These are phyloP conservation scores for Sporothrix inflata DNA, from an alignment of 2,329 filamentous ascomycete species.

Conservation along the genomic window DNA sequence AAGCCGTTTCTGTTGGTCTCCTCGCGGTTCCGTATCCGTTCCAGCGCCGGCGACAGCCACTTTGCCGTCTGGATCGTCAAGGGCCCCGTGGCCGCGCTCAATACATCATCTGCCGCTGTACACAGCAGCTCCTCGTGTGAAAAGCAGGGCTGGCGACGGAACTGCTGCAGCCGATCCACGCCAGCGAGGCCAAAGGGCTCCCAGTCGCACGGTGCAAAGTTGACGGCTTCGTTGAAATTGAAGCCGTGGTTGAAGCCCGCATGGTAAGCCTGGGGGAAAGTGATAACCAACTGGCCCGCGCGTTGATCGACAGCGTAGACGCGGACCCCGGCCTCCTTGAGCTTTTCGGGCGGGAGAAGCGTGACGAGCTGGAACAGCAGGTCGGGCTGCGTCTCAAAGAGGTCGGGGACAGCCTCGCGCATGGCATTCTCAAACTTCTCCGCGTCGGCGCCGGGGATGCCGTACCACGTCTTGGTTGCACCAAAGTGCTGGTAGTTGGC, in stretches of 20 bases:
- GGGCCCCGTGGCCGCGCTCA: conserved; percentile 50
- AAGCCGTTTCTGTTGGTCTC: conserved; percentile 69
- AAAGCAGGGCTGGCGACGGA: conserved; percentile 91
- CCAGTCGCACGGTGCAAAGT: conserved; percentile 95
- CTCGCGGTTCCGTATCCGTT: conserved; percentile 77
- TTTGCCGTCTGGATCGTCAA: conserved; percentile 85
- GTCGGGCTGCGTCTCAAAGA: conserved; percentile 97
- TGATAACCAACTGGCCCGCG: conserved; percentile 94
- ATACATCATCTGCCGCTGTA: conserved; percentile 81
- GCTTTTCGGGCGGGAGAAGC: conserved; percentile 85
- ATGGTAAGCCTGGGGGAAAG: conserved; percentile 95
- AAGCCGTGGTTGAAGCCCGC: conserved; percentile 98
- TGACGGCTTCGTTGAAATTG: conserved; percentile 98
- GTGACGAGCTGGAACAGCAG: conserved; percentile 97
- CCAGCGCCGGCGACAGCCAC: conserved; percentile 88
- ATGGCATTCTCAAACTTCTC: conserved; percentile 96
- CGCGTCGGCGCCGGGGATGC: conserved; percentile 90
- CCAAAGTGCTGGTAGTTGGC: conserved; percentile 99
- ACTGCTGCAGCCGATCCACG: conserved; percentile 82
- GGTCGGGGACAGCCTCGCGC: conserved; percentile 89
- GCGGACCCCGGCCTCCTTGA: conserved; percentile 88
- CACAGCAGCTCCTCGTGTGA: conserved; percentile 94
- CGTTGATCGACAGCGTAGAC: conserved; percentile 96
- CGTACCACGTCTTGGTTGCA: conserved; percentile 98
- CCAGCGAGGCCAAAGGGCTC: conserved; percentile 87